Base-by-base conservation (phyloP, 225 moss, liverwort and hornwort species). In the Marchantia paleacea region DNA sequence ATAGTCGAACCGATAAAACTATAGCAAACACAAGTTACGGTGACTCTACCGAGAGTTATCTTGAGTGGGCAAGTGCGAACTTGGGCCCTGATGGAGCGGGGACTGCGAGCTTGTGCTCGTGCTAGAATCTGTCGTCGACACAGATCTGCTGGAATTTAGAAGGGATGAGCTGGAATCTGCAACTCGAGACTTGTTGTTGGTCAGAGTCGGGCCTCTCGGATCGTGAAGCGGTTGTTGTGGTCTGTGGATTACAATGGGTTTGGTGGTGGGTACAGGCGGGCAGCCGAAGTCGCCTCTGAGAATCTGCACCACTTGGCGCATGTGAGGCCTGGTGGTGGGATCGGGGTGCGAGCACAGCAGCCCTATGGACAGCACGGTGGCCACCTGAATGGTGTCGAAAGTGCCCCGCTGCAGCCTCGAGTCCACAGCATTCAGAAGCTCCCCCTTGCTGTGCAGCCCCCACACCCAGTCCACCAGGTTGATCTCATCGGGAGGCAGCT, bases 271-370 rank as follows among this genome's bases (percentile, higher is more conserved):
- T 7, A 87, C 82, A 60, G 76, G 7, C 2, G 84, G 84, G 77
- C 79, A 84, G 14, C 11, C 57, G 10, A 82, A 49, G 49, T 87
- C 84, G 15, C 82, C 80, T 11, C 60, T 57, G 69, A 87, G 82
- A 53, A 87, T 82, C 57, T 79, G 64, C 6, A 87, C 63, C 29
- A 87, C 87, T 71, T 87, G 84, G 81, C 89, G 91, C 96, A 96
- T 96, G 48, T 94, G 87, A 16, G 96, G 96, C 52, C 94, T 81
- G 7, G 85, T 91, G 8, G 85, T 86, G 3, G 96, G 96, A 77
- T 94, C 96, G 0, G 93, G 92, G 78, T 94, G 94, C 47, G 93
- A 96, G 54, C 96, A 96, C 25, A 96, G 92, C 24, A 96, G 78
- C 7, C 92, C 96, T 69, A 94, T 78, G 64, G 87, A 86, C 4